A percentile compares a stretch with the other conserved stretches of the same genome.
Conservation (phyloP, 148 eudicot species). For the Camellia granthamiana region DNA sequence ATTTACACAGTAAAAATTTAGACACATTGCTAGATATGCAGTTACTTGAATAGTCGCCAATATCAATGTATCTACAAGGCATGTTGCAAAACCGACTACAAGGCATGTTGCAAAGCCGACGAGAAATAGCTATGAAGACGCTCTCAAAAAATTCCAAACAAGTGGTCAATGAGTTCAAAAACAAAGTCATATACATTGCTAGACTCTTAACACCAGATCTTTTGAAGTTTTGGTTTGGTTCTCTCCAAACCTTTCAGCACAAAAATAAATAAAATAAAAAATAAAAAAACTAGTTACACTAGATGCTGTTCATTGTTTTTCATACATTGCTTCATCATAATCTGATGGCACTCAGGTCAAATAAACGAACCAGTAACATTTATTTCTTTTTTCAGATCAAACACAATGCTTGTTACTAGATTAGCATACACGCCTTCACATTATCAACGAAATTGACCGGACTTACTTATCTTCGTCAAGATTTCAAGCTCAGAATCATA, state of each 20-base stretch:
- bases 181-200: constrained; percentile 1
- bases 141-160: constrained; percentile 13
- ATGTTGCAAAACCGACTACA: background rate
- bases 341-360: no score
- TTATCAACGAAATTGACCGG: constrained; percentile 22
- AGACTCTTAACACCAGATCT: constrained; percentile 18
- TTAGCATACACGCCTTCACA: constrained; percentile 17
- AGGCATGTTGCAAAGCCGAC: background rate
- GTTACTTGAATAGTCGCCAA: no score
- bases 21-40: no score
- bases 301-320: no score
- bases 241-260: background rate
- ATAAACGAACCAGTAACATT: no score
- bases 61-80: background rate
- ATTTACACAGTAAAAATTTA: no score
- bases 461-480: constrained; percentile 22
- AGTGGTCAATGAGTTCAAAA: constrained; percentile 16
- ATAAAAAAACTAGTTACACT: no score
- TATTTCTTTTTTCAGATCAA: constrained; percentile 13
- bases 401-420: constrained; percentile 11
- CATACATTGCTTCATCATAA: background rate
- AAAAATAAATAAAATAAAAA: no score
- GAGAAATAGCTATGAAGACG: constrained; percentile 17
- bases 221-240: constrained; percentile 9
- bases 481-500: constrained; percentile 21